These are phyloP conservation scores for Juncus inflexus DNA, from an alignment of 176 grass and related monocot species.

Conservation along the genomic window DNA sequence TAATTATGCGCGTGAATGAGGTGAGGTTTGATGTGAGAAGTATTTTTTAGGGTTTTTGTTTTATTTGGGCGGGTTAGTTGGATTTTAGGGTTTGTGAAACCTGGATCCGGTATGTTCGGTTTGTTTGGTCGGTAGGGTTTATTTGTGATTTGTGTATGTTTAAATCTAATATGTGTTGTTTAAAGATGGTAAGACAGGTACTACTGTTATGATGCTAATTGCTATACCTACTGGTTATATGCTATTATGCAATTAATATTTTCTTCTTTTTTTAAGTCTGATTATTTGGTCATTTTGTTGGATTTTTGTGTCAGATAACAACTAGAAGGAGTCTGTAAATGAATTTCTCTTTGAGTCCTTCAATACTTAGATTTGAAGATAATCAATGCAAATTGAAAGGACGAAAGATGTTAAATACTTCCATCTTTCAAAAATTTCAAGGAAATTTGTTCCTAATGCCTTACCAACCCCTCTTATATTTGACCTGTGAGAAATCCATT, in stretches of 20 bases:
- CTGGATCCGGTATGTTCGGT: slow-evolving; percentile 11
- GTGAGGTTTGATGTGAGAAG: slow-evolving; percentile 14
- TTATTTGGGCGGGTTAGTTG: slow-evolving; percentile 3
- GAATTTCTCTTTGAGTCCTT: too few species aligned
- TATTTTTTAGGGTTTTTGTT: slow-evolving; percentile 17
- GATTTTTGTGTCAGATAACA: too few species aligned
- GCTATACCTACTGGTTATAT: slow-evolving; percentile 18
- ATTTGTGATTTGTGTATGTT: slow-evolving; percentile 27
- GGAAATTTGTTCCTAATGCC: too few species aligned
- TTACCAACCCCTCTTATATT: too few species aligned
- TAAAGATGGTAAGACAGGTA: slow-evolving; percentile 1
- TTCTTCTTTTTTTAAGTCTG: background rate
- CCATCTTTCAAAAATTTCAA: too few species aligned
- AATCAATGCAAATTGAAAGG: too few species aligned
- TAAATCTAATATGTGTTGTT: slow-evolving; percentile 19
- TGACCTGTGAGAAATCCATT: too few species aligned
- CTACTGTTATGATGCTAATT: slow-evolving; percentile 20
- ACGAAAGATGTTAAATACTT: too few species aligned
- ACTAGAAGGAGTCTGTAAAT: too few species aligned
- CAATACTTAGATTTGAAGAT: too few species aligned
- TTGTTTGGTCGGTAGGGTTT: background rate
- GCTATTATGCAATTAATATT: slow-evolving; percentile 8
- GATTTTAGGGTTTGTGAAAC: slow-evolving; percentile 10
- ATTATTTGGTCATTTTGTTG: too few species aligned
- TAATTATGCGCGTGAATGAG: slow-evolving; percentile 12